phyloP scores from a whole-genome alignment of 179 eudicot genomes.

The Spinacia oleracea region DNA sequence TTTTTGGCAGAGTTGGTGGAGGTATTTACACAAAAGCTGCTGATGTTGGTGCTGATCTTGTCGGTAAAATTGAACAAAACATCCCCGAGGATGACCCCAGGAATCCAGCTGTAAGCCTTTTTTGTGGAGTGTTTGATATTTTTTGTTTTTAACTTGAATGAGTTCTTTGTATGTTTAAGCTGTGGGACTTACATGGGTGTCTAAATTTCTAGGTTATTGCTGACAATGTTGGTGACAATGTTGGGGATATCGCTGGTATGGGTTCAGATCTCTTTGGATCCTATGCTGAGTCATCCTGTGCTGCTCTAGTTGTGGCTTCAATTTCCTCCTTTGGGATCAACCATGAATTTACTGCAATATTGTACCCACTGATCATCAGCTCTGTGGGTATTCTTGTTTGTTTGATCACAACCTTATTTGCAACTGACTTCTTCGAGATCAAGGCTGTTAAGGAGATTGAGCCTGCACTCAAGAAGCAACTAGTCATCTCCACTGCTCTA shows the following conservation, averaged over 20 bases:
- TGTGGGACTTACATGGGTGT: background rate
- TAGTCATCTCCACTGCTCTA: conserved; percentile 74
- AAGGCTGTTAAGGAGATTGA: conserved; percentile 86
- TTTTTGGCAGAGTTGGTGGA: conserved; percentile 95
- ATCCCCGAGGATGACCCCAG: conserved; percentile 97
- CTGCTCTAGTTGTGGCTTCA: conserved; percentile 93
- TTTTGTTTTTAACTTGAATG: background rate
- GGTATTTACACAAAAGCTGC: conserved; percentile 98
- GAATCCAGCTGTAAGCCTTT: conserved; percentile 75
- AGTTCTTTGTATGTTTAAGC: background rate
- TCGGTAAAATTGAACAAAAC: conserved; percentile 91
- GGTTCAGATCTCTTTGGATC: conserved; percentile 99
- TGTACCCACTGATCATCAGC: conserved; percentile 74
- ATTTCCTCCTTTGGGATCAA: conserved; percentile 85
- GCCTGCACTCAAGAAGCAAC: conserved; percentile 86
- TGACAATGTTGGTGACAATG: conserved; percentile 96
- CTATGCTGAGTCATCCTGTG: conserved; percentile 92
- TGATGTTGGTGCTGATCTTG: conserved; percentile 98
- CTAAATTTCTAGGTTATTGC: conserved; percentile 73
- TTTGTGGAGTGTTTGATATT: background rate
- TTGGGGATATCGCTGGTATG: conserved; percentile 98
- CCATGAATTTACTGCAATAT: conserved; percentile 83
- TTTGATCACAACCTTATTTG: conserved; percentile 83
- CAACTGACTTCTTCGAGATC: conserved; percentile 91
- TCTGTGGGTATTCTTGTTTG: conserved; percentile 82